Conservation (phyloP, 805 yeast species). For the Metschnikowia cerradonensis region DNA sequence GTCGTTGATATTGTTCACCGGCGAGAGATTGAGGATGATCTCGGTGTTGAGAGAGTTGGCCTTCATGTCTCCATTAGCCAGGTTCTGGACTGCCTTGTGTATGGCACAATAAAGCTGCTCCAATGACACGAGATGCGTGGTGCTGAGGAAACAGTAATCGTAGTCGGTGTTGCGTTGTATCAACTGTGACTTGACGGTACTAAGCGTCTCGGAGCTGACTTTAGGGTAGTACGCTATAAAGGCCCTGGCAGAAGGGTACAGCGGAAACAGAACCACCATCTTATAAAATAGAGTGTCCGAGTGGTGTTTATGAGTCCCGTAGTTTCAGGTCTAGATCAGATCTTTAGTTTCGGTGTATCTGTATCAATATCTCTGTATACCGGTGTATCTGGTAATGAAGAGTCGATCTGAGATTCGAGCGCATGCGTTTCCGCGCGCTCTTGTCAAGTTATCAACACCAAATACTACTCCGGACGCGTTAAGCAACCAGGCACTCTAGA, state of each 20-base stretch:
- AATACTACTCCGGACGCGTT: not conserved
- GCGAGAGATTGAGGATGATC: slow-evolving; percentile 62
- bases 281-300: not conserved
- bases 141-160: slow-evolving; percentile 65
- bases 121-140: slow-evolving; percentile 50
- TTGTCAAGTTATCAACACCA: not conserved
- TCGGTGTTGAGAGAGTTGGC: slow-evolving; percentile 72
- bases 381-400: not conserved
- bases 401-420: too few relatives aligned
- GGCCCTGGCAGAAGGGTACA: slow-evolving; percentile 38
- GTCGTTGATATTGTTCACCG: slow-evolving; percentile 68
- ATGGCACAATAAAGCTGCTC: slow-evolving; percentile 63
- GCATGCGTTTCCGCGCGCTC: not conserved
- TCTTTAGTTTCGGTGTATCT: not conserved
- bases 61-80: slow-evolving; percentile 43
- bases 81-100: slow-evolving; percentile 57
- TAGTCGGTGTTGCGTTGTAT: slow-evolving; percentile 43
- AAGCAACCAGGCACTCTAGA: not conserved
- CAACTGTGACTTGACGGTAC: slow-evolving; percentile 42
- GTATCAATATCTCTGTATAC: too few relatives aligned
- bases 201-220: slow-evolving; percentile 37
- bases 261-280: slow-evolving; percentile 37
- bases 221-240: slow-evolving; percentile 42
- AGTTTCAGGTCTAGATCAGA: too few relatives aligned
- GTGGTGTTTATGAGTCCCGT: too few relatives aligned